Percentiles rank a stretch among this genome's conserved stretches.
These are phyloP conservation scores for Circinella minor DNA, from an alignment of 371 early-diverging fungal species.

Conservation along the genomic window DNA sequence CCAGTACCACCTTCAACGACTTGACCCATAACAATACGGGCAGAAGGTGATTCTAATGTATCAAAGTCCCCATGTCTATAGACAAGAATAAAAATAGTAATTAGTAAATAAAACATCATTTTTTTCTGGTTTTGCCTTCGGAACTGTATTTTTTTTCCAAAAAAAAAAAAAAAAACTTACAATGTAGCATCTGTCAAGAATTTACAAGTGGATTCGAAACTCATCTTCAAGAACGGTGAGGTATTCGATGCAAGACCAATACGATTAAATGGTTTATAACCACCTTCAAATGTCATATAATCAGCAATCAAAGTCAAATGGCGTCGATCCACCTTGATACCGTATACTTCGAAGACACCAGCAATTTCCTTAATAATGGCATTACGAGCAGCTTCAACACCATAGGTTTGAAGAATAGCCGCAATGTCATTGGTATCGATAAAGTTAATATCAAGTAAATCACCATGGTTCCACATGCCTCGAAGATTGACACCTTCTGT, in stretches of 20 bases:
- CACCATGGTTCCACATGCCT: slow-evolving; percentile 86
- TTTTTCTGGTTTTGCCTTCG: too few species aligned
- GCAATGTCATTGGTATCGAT: slow-evolving; percentile 98
- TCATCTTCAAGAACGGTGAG: slow-evolving; percentile 97
- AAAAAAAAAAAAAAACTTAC: slow-evolving; percentile 40
- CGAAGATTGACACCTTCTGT: slow-evolving; percentile 93
- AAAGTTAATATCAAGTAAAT: slow-evolving; percentile 83
- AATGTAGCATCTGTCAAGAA: slow-evolving; percentile 94
- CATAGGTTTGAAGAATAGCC: slow-evolving; percentile 91
- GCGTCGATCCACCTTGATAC: slow-evolving; percentile 95
- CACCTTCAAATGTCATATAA: slow-evolving; percentile 99
- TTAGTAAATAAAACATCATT: too few species aligned
- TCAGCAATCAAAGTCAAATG: slow-evolving; percentile 99
- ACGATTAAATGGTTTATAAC: slow-evolving; percentile 97
- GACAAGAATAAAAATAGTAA: not conserved
- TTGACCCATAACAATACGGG: slow-evolving; percentile 94
- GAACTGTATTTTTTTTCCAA: too few species aligned
- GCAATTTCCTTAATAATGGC: slow-evolving; percentile 97
- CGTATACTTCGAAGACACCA: slow-evolving; percentile 97
- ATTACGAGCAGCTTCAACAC: slow-evolving; percentile 98
- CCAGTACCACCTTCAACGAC: slow-evolving; percentile 96
- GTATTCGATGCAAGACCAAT: slow-evolving; percentile 91
- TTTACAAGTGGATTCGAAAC: slow-evolving; percentile 94
- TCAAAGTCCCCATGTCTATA: slow-evolving; percentile 85
- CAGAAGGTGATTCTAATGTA: slow-evolving; percentile 85